A percentile compares a stretch with the other conserved stretches of the same genome.
Evolutionary conservation across 2,329 filamentous ascomycete species (phyloP).

Genomic region (Ophiostoma triangulosporum): DNA sequence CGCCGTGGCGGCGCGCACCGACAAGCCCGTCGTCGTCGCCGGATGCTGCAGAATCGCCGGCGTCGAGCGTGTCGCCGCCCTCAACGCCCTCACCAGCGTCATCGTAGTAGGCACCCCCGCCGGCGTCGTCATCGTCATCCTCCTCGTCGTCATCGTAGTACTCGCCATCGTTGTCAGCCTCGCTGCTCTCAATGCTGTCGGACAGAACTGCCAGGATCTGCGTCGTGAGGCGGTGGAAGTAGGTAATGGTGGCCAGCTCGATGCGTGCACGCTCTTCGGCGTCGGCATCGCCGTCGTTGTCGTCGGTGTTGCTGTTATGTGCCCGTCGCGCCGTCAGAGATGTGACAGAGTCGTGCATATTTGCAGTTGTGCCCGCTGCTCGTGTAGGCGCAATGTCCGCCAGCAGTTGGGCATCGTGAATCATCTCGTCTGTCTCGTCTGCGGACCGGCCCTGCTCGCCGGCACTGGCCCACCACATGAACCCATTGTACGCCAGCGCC

Average conservation of each 20-base stretch:
- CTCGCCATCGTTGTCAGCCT: conserved; percentile 30
- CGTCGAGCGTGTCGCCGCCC: not conserved
- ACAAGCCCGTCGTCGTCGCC: conserved; percentile 6
- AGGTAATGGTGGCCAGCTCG: conserved; percentile 63
- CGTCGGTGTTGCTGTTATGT: not conserved
- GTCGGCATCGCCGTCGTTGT: conserved; percentile 14
- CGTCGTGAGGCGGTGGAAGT: conserved; percentile 65
- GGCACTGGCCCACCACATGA: conserved; percentile 84
- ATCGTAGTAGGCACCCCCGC: conserved; percentile 25
- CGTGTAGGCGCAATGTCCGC: conserved; percentile 32
- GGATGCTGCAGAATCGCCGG: not conserved
- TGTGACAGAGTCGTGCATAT: not conserved
- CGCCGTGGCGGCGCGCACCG: conserved; percentile 7
- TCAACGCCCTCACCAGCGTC: conserved; percentile 22
- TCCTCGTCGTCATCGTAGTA: conserved; percentile 12
- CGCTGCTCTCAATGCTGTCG: conserved; percentile 41
- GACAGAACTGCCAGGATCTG: conserved; percentile 49
- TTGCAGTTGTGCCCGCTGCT: not conserved
- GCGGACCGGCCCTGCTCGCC: conserved; percentile 53
- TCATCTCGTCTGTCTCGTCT: conserved; percentile 45
- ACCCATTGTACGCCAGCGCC: conserved; percentile 64
- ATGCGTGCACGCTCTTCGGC: conserved; percentile 36
- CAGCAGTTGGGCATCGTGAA: conserved; percentile 41
- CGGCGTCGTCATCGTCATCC: not conserved
- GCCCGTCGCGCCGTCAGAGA: not conserved